phyloP scores from a whole-genome alignment of 805 yeast species.

The Lachancea meyersii region DNA sequence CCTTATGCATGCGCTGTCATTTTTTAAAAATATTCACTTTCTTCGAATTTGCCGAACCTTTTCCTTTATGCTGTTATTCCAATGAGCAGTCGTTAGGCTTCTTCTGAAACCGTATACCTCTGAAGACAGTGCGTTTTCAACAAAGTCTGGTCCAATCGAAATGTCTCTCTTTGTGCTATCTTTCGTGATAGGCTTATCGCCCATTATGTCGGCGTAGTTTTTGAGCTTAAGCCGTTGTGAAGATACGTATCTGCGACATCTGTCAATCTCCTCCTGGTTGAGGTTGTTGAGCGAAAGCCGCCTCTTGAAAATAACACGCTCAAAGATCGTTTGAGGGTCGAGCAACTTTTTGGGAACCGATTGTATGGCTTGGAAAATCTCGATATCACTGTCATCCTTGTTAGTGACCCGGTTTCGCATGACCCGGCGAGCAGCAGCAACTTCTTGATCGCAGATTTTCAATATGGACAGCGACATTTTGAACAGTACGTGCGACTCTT shows the following conservation, averaged over 20 bases:
- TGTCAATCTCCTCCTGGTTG: conserved; percentile 74
- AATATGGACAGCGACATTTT: conserved; percentile 75
- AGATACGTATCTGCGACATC: conserved; percentile 72
- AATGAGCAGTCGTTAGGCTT: conserved; percentile 46
- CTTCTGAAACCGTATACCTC: conserved; percentile 40
- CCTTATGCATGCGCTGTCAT: no score
- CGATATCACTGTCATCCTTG: conserved; percentile 44
- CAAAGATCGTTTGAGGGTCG: conserved; percentile 65
- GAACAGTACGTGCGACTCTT: conserved; percentile 81
- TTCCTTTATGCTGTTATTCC: conserved; percentile 55
- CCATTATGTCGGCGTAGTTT: conserved; percentile 21
- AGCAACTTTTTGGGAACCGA: conserved; percentile 66
- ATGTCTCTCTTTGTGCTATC: conserved; percentile 10
- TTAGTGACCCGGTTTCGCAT: conserved; percentile 8
- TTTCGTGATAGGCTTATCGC: conserved; percentile 4
- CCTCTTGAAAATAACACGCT: conserved; percentile 62
- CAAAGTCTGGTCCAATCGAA: conserved; percentile 20
- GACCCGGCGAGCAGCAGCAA: conserved; percentile 28
- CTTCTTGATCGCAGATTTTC: conserved; percentile 64
- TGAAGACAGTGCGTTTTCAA: conserved; percentile 33
- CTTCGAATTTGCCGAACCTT: conserved; percentile 43
- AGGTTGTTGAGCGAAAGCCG: conserved; percentile 66
- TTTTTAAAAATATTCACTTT: conserved; percentile 13
- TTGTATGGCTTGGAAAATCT: conserved; percentile 79
- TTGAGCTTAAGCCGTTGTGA: conserved; percentile 45